A percentile compares a stretch with the other conserved stretches of the same genome.
Conservation (phyloP, 2,329 filamentous ascomycete genomes). For the Penicillium concentricum region DNA sequence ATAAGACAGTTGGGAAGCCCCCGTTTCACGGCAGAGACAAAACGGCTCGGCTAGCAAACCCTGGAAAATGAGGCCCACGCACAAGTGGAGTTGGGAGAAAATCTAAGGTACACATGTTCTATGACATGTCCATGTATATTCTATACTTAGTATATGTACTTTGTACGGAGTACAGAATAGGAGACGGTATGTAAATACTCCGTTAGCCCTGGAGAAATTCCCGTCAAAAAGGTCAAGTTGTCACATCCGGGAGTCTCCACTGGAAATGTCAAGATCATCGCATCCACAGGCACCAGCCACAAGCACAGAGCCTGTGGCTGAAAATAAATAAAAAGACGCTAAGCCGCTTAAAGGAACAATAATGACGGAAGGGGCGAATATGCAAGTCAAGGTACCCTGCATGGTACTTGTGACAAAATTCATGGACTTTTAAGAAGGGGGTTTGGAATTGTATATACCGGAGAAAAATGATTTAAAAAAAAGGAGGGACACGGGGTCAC, state of each 20-base stretch:
- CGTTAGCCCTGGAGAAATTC: not conserved
- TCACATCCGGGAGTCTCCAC: slow-evolving; percentile 2
- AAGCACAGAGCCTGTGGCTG: not conserved
- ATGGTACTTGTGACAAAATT: slow-evolving; percentile 5
- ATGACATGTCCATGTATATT: not conserved
- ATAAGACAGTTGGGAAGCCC: slow-evolving; percentile 1
- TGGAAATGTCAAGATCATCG: not conserved
- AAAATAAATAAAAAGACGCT: slow-evolving; percentile 9
- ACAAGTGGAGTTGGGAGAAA: slow-evolving; percentile 5
- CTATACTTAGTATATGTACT: not conserved
- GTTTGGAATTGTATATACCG: not conserved
- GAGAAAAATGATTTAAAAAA: slow-evolving; percentile 6
- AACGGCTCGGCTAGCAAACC: slow-evolving; percentile 25
- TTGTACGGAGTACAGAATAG: not conserved
- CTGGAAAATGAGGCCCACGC: slow-evolving; percentile 12
- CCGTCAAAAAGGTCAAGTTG: not conserved
- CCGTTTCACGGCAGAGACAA: slow-evolving; percentile 19
- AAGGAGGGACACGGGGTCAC: slow-evolving; percentile 10
- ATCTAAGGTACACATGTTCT: not conserved
- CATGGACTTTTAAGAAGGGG: not conserved
- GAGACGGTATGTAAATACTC: not conserved
- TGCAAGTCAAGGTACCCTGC: slow-evolving; percentile 21
- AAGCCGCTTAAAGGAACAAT: slow-evolving; percentile 12
- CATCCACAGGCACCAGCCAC: slow-evolving; percentile 3
- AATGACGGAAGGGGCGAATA: slow-evolving; percentile 28